phyloP scores from a whole-genome alignment of 192 early-diverging fungal species.

The Coemansia sp. region DNA sequence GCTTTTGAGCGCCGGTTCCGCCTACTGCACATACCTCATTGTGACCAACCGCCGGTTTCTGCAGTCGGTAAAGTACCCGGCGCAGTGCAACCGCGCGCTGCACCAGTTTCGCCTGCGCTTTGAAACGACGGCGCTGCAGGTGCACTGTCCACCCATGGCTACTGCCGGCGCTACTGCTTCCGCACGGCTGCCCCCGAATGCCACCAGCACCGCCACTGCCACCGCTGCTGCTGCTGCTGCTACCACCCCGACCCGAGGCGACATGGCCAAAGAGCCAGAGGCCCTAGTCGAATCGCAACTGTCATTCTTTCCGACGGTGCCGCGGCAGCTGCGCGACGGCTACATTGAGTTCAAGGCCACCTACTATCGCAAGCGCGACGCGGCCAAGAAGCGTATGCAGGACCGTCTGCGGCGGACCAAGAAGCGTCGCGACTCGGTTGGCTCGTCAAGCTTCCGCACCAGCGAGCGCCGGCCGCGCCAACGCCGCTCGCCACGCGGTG shows the following conservation, averaged over 20 bases:
- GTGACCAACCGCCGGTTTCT: slow-evolving; percentile 44
- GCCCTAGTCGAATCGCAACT: slow-evolving; percentile 43
- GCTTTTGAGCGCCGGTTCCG: slow-evolving; percentile 47
- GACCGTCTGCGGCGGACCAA: slow-evolving; percentile 35
- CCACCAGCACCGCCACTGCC: too few relatives aligned
- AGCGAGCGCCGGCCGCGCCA: slow-evolving; percentile 32
- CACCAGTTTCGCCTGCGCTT: slow-evolving; percentile 52
- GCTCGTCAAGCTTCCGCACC: slow-evolving; percentile 18
- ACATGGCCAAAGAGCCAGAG: too few relatives aligned
- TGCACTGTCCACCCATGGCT: slow-evolving; percentile 9
- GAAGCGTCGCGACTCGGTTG: slow-evolving; percentile 18
- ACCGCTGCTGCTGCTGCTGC: neutral
- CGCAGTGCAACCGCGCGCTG: slow-evolving; percentile 52
- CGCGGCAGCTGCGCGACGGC: slow-evolving; percentile 48
- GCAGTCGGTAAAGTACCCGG: slow-evolving; percentile 46
- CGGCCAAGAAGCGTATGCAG: slow-evolving; percentile 40
- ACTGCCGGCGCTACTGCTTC: slow-evolving; percentile 7
- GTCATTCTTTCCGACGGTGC: slow-evolving; percentile 50
- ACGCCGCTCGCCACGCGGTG: slow-evolving; percentile 3
- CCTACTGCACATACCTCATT: slow-evolving; percentile 52
- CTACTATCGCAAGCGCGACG: slow-evolving; percentile 50
- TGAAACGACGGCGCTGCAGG: slow-evolving; percentile 36
- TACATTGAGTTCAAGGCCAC: slow-evolving; percentile 48
- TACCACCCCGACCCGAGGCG: neutral
- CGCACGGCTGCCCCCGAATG: neutral